Base-by-base conservation (phyloP, 768 basidiomycete genomes). In the Psilocybe sp. region DNA sequence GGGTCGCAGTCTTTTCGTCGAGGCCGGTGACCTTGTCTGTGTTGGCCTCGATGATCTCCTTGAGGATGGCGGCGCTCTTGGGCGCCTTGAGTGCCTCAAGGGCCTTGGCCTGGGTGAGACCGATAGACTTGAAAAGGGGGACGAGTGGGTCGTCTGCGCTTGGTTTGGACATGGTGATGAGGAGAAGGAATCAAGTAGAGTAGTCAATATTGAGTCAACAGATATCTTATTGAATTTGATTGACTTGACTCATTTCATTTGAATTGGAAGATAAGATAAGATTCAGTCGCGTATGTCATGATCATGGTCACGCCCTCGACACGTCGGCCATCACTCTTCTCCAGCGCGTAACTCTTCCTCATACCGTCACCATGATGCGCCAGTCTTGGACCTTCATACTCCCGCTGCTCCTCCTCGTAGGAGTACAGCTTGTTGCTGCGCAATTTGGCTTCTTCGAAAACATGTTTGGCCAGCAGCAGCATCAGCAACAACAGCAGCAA, bases 361-460 rank as follows among this genome's bases (percentile, higher is more conserved):
- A 28, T 28, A 28, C 23, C 23, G 23, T 7, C 23, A 28, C 23
- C 23, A 28, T 7, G 4, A 28, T 28, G 23, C 23, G 4, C 23
- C 23, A 28, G 23, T 28, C 23, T 7, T 28, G 23, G 23, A 28
- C 19, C 15, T 20, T 51, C 37, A 18, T 40, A 11, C 39, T 55
- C 1, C 31, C 50, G 4, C 41, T 60, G 16, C 23, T 55, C 4
- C 53, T 78, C 16, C 59, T 74, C 12, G 49, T 73, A 5, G 66
- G 72, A 46, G 56, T 71, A 38, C 64, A 67, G 13, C 46, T 75
- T 39, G 77, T 65, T 31, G 68, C 70, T 13, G 85, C 82, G n/a
- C 87, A 91, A 59, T 91, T 90, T 64, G 75, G 81, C 40, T 87
- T 89, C 66, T 92, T 92, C 60, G 82, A 86, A 53, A 81, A 85